Conservation (phyloP, 73 alveolate genomes). For the Symbiodinium natans region DNA sequence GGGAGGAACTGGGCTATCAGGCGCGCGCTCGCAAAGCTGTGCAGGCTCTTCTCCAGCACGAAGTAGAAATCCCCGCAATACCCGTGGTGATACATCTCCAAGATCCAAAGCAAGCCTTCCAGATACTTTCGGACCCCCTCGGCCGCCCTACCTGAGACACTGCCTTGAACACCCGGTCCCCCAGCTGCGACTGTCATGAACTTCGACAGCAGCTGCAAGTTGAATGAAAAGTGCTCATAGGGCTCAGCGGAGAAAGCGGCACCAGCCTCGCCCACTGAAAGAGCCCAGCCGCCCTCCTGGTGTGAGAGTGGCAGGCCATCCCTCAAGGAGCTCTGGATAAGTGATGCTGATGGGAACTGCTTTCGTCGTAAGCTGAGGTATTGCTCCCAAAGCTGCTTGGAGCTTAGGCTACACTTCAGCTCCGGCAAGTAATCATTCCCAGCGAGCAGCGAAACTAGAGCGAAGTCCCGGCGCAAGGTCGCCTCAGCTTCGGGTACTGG, state of each 20-base stretch:
- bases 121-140: not conserved
- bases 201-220: not conserved
- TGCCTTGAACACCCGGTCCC: not conserved
- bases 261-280: not conserved
- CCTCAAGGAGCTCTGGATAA: not conserved
- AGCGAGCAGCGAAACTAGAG: not conserved
- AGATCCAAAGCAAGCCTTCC: not conserved
- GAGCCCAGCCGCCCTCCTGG: not conserved
- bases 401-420: not conserved
- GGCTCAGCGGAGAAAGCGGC: not conserved
- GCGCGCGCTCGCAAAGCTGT: not conserved
- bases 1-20: not conserved
- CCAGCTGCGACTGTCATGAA: not conserved
- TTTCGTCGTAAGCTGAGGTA: not conserved
- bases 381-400: constrained; percentile 3
- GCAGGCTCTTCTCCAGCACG: constrained; percentile 8
- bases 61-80: not conserved
- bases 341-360: not conserved
- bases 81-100: constrained; percentile 25
- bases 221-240: not conserved
- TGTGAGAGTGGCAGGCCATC: constrained; percentile 4
- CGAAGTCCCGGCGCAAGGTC: constrained; percentile 1
- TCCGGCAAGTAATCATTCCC: constrained; percentile 21
- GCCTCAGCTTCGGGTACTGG: not conserved
- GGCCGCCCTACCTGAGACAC: not conserved